These are phyloP conservation scores for Adansonia digitata DNA, from an alignment of 345 rosid species.

Conservation along the genomic window DNA sequence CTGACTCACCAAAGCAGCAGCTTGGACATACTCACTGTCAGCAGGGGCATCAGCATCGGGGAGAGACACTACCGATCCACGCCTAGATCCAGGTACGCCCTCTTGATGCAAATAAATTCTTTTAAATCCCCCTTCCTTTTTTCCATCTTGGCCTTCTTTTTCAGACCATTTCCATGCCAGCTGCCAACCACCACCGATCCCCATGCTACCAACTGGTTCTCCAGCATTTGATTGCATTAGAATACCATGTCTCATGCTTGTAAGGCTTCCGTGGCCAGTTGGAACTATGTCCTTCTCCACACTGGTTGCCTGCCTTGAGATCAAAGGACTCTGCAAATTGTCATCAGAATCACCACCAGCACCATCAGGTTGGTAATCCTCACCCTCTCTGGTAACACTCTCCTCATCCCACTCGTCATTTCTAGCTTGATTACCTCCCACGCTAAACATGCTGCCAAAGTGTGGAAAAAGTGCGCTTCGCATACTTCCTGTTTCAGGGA, in stretches of 20 bases:
- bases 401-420: constrained; percentile 89
- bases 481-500: constrained; percentile 82
- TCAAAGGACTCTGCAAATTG: constrained; percentile 78
- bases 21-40: constrained; percentile 62
- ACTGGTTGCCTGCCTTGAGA: constrained; percentile 85
- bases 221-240: constrained; percentile 51
- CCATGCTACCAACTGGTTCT: constrained; percentile 48
- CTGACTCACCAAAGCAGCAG: constrained; percentile 89
- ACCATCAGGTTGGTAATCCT: constrained; percentile 64
- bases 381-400: constrained; percentile 64
- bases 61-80: constrained; percentile 65
- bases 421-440: constrained; percentile 70
- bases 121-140: constrained; percentile 76
- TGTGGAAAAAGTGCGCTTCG: constrained; percentile 82
- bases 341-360: constrained; percentile 62
- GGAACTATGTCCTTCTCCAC: constrained; percentile 59
- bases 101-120: constrained; percentile 83
- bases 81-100: constrained; percentile 54
- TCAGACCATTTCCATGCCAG: constrained; percentile 96
- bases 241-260: constrained; percentile 59
- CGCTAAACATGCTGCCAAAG: constrained; percentile 96
- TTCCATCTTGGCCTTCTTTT: constrained; percentile 61
- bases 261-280: constrained; percentile 45
- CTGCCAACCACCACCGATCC: constrained; percentile 98
- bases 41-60: constrained; percentile 49